phyloP scores from a whole-genome alignment of 2,329 filamentous ascomycete species.

The Paraphaeosphaeria minitans region DNA sequence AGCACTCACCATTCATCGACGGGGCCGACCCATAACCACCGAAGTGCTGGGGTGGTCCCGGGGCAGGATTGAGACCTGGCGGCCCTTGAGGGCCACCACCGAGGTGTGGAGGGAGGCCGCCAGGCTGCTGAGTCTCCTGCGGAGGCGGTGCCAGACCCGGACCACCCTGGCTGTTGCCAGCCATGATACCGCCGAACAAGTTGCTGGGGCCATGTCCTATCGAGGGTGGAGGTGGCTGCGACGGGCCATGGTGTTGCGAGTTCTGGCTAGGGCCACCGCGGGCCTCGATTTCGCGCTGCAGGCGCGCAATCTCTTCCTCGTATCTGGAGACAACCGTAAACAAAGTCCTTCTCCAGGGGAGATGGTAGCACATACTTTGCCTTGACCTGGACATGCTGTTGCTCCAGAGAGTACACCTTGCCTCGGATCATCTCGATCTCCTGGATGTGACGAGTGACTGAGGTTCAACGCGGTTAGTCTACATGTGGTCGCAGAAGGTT shows the following conservation, averaged over 20 bases:
- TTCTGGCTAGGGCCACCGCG: slow-evolving; percentile 70
- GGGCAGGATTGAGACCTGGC: slow-evolving; percentile 63
- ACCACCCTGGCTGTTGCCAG: slow-evolving; percentile 81
- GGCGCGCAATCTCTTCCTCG: slow-evolving; percentile 84
- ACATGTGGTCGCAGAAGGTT: neutral
- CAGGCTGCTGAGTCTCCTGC: slow-evolving; percentile 64
- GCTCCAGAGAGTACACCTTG: slow-evolving; percentile 92
- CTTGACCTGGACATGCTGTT: slow-evolving; percentile 85
- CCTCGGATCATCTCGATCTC: slow-evolving; percentile 94
- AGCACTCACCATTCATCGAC: slow-evolving; percentile 63
- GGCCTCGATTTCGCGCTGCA: slow-evolving; percentile 85
- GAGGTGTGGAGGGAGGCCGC: slow-evolving; percentile 64
- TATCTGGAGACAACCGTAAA: slow-evolving; percentile 66
- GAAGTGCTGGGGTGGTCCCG: slow-evolving; percentile 70
- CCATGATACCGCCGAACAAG: slow-evolving; percentile 95
- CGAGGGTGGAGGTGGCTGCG: slow-evolving; percentile 81
- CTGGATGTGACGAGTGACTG: slow-evolving; percentile 87
- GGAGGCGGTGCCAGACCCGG: slow-evolving; percentile 77
- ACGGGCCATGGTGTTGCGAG: slow-evolving; percentile 77
- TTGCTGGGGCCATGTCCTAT: slow-evolving; percentile 88
- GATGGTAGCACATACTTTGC: slow-evolving; percentile 70
- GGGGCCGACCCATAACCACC: slow-evolving; percentile 69
- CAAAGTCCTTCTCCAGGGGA: neutral
- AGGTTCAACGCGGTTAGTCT: slow-evolving; percentile 15
- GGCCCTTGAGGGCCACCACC: slow-evolving; percentile 78